Evolutionary conservation across 768 basidiomycete genomes (phyloP).

Genomic region (Pisolithus orientalis): DNA sequence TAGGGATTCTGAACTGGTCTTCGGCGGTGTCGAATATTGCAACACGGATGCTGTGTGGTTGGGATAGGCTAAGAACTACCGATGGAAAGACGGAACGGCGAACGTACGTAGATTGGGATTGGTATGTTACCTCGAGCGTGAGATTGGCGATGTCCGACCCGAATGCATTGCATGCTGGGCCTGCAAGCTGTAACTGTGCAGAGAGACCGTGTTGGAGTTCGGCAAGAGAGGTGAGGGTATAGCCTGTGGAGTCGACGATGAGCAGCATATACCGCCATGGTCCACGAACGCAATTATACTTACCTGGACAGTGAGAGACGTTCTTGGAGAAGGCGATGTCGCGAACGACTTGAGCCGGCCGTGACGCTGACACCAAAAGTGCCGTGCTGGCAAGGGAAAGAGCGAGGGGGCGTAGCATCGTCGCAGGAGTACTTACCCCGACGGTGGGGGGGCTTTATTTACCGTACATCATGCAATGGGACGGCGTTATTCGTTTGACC

Average conservation of each 20-base stretch:
- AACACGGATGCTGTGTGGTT: conserved; percentile 48
- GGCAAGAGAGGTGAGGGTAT: conserved; percentile 39
- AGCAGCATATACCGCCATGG: not conserved
- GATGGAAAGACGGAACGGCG: not conserved
- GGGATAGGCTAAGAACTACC: not conserved
- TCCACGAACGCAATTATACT: not conserved
- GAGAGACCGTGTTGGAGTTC: conserved; percentile 44
- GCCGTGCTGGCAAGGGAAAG: no score
- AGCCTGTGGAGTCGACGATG: conserved; percentile 41
- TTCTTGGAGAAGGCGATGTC: conserved; percentile 17
- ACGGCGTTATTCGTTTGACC: no score
- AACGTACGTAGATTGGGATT: conserved; percentile 44
- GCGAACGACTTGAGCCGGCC: no score
- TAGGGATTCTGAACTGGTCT: conserved; percentile 61
- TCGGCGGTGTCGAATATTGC: conserved; percentile 58
- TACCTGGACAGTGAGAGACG: conserved; percentile 29
- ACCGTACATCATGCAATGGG: no score
- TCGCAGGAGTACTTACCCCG: no score
- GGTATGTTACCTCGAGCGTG: conserved; percentile 58
- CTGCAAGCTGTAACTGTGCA: conserved; percentile 49
- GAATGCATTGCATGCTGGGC: conserved; percentile 56
- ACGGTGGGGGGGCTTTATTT: no score
- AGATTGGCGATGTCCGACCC: conserved; percentile 48
- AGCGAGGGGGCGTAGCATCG: no score
- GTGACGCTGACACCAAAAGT: no score